Base-by-base conservation (phyloP, 2,329 filamentous ascomycete species). In the Penicillium sp. region DNA sequence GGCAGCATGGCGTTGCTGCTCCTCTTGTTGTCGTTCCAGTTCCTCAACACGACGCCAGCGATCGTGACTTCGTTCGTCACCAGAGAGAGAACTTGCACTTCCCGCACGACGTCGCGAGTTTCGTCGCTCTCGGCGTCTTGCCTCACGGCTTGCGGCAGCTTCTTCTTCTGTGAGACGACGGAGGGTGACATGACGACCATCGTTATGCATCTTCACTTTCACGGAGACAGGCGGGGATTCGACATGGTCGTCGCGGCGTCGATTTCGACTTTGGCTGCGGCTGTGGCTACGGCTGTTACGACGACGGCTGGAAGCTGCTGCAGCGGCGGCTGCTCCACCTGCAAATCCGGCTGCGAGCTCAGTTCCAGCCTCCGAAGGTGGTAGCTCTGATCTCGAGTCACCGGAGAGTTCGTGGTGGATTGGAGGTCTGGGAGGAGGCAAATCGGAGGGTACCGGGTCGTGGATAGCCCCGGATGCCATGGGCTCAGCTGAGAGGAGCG, bases 181-280 rank as follows among this genome's bases (percentile, higher is more conserved):
- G 8, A 88, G 76, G 2, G 86, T 88, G 35, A 88, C 84, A 65
- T 86, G 83, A 8, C 84, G 79, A 24, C 84, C 84, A 61, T 87
- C 84, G 56, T 83, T 81, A 70, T 87, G 84, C 80, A 87, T 85
- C 67, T 86, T 86, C 43, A 88, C 81, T 69, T 87, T 86, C 54
- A 88, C 81, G 29, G 82, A 85, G 47, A 87, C 83, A 2, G 84
- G 84, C n/a, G 84, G 84, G 0, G 83, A 84, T 24, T 77, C 78
- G 29, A 80, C 73, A 58, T 78, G 78, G 46, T 77, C 70, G 10
- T 68, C 68, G 35, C 69, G 70, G 33, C 68, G 67, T 33, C 71
- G 61, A 27, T 65, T 61, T 8, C 68, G 69, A 19, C 67, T 66
- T 43, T 69, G 69, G 48, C 68, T 66, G 27, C 71, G 63, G 29